A percentile compares a stretch with the other conserved stretches of the same genome.
These are phyloP conservation scores for Coprinellus aureogranulatus DNA, from an alignment of 768 basidiomycete species.

Conservation along the genomic window DNA sequence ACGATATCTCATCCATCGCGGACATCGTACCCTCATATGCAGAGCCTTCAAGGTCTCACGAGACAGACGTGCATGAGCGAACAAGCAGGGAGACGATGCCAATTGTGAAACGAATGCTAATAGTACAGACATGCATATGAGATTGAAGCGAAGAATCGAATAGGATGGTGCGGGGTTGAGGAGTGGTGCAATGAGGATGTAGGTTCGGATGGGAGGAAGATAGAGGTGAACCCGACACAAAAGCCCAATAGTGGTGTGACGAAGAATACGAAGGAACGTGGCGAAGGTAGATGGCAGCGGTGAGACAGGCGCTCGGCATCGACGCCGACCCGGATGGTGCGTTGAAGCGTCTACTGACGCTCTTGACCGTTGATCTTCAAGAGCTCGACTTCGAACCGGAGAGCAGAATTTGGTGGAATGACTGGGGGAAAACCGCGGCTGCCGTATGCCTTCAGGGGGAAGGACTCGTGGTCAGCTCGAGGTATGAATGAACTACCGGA, in stretches of 20 bases:
- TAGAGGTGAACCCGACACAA: background rate
- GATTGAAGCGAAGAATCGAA: background rate
- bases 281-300: too few species aligned
- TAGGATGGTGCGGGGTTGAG: background rate
- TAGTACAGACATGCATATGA: constrained; percentile 1
- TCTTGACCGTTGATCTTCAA: constrained; percentile 54
- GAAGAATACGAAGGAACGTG: background rate
- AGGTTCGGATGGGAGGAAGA: background rate
- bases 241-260: background rate
- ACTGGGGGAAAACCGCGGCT: constrained; percentile 71
- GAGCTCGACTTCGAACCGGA: constrained; percentile 84
- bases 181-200: background rate
- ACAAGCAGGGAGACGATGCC: background rate
- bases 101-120: background rate
- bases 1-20: too few species aligned
- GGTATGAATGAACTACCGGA: background rate
- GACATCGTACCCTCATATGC: background rate
- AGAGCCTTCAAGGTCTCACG: background rate
- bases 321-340: background rate
- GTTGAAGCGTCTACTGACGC: background rate
- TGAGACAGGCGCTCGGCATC: too few species aligned
- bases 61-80: background rate
- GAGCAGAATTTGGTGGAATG: constrained; percentile 72
- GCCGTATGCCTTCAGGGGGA: constrained; percentile 60
- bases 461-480: background rate